phyloP scores from a whole-genome alignment of 2,329 filamentous ascomycete genomes.

The Claviceps capensis region DNA sequence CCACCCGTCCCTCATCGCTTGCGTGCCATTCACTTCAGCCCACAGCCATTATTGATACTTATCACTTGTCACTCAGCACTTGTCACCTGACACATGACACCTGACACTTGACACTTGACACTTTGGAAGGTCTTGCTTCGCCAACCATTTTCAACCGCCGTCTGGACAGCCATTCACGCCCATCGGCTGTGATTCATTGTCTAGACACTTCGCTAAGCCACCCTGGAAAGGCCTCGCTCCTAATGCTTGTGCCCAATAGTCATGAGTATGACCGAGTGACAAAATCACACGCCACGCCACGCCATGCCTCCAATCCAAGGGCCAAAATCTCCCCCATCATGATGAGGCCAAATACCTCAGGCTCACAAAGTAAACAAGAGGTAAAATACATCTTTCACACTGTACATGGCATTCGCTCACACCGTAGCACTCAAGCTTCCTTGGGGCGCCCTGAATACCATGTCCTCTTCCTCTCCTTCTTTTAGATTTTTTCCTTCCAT shows the following conservation, averaged over 20 bases:
- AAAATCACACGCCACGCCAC: neutral
- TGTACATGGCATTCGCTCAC: neutral
- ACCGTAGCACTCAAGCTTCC: neutral
- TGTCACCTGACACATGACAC: neutral
- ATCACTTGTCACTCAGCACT: neutral
- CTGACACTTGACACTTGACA: neutral
- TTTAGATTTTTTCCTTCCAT: neutral
- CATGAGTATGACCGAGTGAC: neutral
- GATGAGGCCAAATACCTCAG: neutral
- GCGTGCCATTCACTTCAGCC: neutral
- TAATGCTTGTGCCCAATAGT: neutral
- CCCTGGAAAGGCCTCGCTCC: neutral
- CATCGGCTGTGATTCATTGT: conserved; percentile 1
- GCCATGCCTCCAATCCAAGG: neutral
- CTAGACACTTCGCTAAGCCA: conserved; percentile 8
- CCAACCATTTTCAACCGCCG: neutral
- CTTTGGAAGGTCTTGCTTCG: neutral
- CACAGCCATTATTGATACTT: too few species aligned
- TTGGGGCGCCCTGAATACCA: neutral
- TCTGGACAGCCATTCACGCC: neutral
- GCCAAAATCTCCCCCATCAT: neutral
- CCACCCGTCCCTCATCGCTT: neutral
- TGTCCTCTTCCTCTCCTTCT: neutral
- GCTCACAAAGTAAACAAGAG: neutral
- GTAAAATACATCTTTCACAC: neutral